These are phyloP conservation scores for Lasiodiplodia hormozganensis DNA, from an alignment of 2,329 filamentous ascomycete genomes.

Conservation along the genomic window DNA sequence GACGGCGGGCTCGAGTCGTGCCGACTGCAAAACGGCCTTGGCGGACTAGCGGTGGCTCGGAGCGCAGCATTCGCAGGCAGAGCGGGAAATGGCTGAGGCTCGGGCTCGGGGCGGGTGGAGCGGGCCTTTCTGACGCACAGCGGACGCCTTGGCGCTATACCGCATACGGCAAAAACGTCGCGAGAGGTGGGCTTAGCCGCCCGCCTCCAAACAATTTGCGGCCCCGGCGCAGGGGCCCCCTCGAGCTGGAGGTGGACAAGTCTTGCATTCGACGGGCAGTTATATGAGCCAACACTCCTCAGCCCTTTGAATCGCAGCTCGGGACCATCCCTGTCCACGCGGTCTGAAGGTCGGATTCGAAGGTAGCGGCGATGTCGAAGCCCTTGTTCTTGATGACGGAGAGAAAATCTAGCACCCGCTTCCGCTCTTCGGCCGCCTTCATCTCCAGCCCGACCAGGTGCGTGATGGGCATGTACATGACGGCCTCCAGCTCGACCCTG, in stretches of 20 bases:
- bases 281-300: not conserved
- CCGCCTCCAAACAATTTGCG: not conserved
- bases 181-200: slow-evolving; percentile 5
- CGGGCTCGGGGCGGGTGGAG: not conserved
- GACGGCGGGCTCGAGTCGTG: not conserved
- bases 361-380: slow-evolving; percentile 17
- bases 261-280: not conserved
- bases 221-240: not conserved
- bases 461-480: slow-evolving; percentile 25
- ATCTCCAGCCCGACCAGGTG: slow-evolving; percentile 25
- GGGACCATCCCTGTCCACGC: slow-evolving; percentile 1
- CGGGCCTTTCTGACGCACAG: not conserved
- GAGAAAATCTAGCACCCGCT: slow-evolving; percentile 24
- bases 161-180: slow-evolving; percentile 4
- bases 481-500: slow-evolving; percentile 19
- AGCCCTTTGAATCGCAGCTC: not conserved
- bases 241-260: not conserved
- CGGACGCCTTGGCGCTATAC: slow-evolving; percentile 1
- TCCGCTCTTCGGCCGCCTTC: slow-evolving; percentile 23
- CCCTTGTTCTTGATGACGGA: slow-evolving; percentile 24
- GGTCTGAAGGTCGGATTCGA: slow-evolving; percentile 18
- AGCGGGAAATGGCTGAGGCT: not conserved
- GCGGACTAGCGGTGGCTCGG: not conserved
- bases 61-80: not conserved
- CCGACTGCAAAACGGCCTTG: not conserved